A percentile compares a stretch with the other conserved stretches of the same genome.
phyloP scores from a whole-genome alignment of 768 basidiomycete species.

The Strobilomyces confusus region DNA sequence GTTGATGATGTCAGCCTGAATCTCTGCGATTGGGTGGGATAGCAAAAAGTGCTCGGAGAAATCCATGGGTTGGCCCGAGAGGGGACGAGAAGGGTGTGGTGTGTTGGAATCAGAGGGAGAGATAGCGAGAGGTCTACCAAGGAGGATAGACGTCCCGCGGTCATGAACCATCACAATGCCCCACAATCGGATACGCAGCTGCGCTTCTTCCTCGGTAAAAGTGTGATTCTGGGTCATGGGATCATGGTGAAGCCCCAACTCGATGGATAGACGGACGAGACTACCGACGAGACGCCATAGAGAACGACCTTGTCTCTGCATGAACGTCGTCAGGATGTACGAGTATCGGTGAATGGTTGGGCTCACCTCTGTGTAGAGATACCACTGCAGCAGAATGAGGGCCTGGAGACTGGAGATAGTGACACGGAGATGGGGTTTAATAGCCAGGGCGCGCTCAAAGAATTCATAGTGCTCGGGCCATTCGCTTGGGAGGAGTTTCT shows the following conservation, averaged over 20 bases:
- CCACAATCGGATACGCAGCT: conserved; percentile 80
- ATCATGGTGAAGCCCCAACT: conserved; percentile 84
- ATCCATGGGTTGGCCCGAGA: conserved; percentile 34
- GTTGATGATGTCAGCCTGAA: conserved; percentile 87
- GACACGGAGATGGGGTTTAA: conserved; percentile 81
- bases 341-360: not conserved
- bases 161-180: conserved; percentile 83
- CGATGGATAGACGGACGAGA: conserved; percentile 76
- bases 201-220: conserved; percentile 75
- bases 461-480: conserved; percentile 87
- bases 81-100: conserved; percentile 55
- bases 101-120: conserved; percentile 82
- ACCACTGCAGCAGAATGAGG: conserved; percentile 82
- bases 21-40: conserved; percentile 72
- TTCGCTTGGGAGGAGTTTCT: conserved; percentile 52
- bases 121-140: conserved; percentile 82
- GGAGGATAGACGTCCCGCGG: conserved; percentile 81
- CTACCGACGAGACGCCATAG: conserved; percentile 87
- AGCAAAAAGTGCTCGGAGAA: conserved; percentile 79
- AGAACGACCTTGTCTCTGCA: conserved; percentile 81
- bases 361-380: conserved; percentile 80
- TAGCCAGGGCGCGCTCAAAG: conserved; percentile 70
- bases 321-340: conserved; percentile 6
- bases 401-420: conserved; percentile 82
- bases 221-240: conserved; percentile 57